Conservation (phyloP, 1,284 basidiomycete species). For the Takashimella koratensis region DNA sequence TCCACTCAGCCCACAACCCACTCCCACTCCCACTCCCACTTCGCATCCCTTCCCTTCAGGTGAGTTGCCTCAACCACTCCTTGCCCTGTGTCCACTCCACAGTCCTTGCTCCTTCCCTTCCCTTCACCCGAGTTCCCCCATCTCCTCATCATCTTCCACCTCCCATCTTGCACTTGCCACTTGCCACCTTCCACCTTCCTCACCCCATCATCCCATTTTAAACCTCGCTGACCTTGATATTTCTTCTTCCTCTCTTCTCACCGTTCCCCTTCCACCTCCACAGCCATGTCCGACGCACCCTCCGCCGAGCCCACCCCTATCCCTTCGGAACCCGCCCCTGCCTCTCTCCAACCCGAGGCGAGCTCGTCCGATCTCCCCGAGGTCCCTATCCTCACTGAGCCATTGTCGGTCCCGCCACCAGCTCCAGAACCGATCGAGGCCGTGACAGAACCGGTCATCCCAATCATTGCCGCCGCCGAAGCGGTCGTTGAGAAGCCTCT, state of each 20-base stretch:
- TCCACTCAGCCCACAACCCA: too few species aligned
- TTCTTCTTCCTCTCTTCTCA: too few species aligned
- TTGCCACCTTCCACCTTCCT: too few species aligned
- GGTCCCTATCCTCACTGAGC: slow-evolving; percentile 2
- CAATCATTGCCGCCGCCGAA: slow-evolving; percentile 6
- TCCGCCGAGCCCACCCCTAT: background rate
- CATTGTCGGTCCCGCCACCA: too few species aligned
- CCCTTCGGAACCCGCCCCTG: slow-evolving; percentile 2
- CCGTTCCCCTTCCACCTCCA: background rate
- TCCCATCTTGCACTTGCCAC: too few species aligned
- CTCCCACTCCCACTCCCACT: slow-evolving; percentile 1
- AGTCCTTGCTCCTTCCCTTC: slow-evolving; percentile 2
- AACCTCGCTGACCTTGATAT: too few species aligned
- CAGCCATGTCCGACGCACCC: slow-evolving; percentile 11
- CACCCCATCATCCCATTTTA: background rate
- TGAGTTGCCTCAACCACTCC: slow-evolving; percentile 4
- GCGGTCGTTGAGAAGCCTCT: slow-evolving; percentile 22
- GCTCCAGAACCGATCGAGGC: too few species aligned
- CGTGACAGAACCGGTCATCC: too few species aligned
- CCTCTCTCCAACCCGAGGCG: slow-evolving; percentile 1
- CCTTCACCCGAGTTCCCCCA: background rate
- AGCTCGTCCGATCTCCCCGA: slow-evolving; percentile 1
- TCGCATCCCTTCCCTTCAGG: background rate
- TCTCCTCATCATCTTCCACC: too few species aligned
- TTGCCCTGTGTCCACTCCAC: too few species aligned